Base-by-base conservation (phyloP, 331 rosid species). In the Phaseolus coccineus region DNA sequence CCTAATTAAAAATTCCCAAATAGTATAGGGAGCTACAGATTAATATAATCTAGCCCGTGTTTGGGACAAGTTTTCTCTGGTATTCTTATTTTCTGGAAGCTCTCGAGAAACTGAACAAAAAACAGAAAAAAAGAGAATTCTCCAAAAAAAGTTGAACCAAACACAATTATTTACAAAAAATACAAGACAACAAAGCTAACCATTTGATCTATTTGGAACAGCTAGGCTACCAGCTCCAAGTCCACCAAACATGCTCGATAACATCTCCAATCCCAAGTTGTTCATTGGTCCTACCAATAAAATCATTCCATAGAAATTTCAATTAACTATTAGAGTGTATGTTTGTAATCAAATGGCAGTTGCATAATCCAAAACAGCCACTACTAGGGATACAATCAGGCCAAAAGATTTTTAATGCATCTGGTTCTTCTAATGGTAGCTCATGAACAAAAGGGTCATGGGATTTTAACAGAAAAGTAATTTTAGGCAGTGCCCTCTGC, bases 171-270 rank as follows among this genome's bases (percentile, higher is more conserved):
- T 37, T 4, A 65, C 28, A 52, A 13, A 71, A 55, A 79, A 5
- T 66, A 55, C 6, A 30, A 42, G 22, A 33, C 46, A 28, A 13
- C 30, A 37, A 73, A 64, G 50, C 75, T 58, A 77, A 86, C 96
- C 93, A 59, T 86, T 58, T 52, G 92, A 77, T 83, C 84, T 85
- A 71, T 81, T 87, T 56, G 91, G 93, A 78, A 77, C 88, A 22
- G 89, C 85, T 55, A 83, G 68, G 85, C 87, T 87, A 19, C 93
- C 93, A 74, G 92, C 76, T 55, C 96, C 90, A 64, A 91, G 93
- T 70, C 89, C 96, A 69, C 96, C 93, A 77, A 91, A 89, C 93
- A 91, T 83, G 74, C 84, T 86, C 62, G 89, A 87, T 84, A 89
- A 69, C 84, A 72, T 55, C 71, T 91, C 93, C 81, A 87, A 72